A percentile compares a stretch with the other conserved stretches of the same genome.
phyloP scores from a whole-genome alignment of 176 grass and related monocot genomes.

The Oryza nivara region DNA sequence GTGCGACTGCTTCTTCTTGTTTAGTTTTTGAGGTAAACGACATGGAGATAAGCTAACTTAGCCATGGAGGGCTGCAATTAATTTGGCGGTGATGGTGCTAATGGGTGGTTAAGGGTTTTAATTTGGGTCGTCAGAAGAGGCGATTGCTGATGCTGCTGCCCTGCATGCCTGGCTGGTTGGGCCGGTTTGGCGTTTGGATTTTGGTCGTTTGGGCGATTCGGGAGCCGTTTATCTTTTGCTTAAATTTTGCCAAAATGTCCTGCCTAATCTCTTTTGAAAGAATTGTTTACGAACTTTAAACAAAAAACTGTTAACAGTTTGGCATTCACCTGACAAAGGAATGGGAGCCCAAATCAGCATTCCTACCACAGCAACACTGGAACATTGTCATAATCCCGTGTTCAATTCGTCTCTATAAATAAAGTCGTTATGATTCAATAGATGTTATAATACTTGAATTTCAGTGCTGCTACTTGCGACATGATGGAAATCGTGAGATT shows the following conservation, averaged over 20 bases:
- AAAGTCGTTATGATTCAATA: not conserved
- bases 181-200: not conserved
- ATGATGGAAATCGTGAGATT: not conserved
- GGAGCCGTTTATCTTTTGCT: slow-evolving; percentile 1
- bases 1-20: not conserved
- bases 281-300: not conserved
- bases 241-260: not conserved
- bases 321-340: too few species aligned
- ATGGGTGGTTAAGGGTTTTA: not conserved
- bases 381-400: not conserved
- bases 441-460: not conserved
- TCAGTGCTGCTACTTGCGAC: not conserved
- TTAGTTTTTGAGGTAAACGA: not conserved
- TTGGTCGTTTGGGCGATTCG: not conserved
- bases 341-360: too few species aligned
- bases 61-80: slow-evolving; percentile 2
- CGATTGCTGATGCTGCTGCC: not conserved
- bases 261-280: not conserved
- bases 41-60: not conserved
- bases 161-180: not conserved
- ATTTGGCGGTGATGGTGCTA: not conserved
- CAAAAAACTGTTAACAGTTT: too few species aligned
- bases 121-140: not conserved
- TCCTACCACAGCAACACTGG: too few species aligned
- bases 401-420: not conserved